Conservation (phyloP, 2,329 filamentous ascomycete genomes). For the Chrysosporium keratinophilum region DNA sequence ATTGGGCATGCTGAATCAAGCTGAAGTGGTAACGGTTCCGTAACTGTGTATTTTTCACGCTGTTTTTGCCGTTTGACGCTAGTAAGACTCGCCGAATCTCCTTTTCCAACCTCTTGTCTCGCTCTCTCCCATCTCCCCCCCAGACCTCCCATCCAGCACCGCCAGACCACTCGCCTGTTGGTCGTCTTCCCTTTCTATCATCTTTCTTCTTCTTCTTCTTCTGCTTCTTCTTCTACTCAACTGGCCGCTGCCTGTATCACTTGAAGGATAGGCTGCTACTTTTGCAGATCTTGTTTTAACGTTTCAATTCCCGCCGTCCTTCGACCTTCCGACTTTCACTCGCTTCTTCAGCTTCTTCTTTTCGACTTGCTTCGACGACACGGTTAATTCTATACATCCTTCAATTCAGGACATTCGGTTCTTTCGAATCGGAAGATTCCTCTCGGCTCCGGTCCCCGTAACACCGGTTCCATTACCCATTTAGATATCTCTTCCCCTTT, state of each 20-base stretch:
- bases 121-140: neutral
- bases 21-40: neutral
- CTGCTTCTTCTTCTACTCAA: neutral
- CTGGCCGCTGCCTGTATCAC: no score
- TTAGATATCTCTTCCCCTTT: neutral
- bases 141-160: neutral
- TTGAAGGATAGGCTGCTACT: neutral
- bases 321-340: neutral
- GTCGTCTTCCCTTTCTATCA: neutral
- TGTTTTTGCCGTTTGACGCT: neutral
- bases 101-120: neutral
- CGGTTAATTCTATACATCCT: neutral
- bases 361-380: neutral
- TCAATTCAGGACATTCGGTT: neutral
- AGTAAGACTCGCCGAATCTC: slow-evolving; percentile 6
- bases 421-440: neutral
- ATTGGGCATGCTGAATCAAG: neutral
- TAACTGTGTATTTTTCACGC: slow-evolving; percentile 4
- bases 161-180: neutral
- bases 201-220: neutral
- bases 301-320: neutral
- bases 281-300: neutral
- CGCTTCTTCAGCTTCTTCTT: neutral
- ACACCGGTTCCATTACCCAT: neutral
- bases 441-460: neutral